Evolutionary conservation across 2,329 filamentous ascomycete genomes (phyloP).

Genomic region (Didymella lethalis): DNA sequence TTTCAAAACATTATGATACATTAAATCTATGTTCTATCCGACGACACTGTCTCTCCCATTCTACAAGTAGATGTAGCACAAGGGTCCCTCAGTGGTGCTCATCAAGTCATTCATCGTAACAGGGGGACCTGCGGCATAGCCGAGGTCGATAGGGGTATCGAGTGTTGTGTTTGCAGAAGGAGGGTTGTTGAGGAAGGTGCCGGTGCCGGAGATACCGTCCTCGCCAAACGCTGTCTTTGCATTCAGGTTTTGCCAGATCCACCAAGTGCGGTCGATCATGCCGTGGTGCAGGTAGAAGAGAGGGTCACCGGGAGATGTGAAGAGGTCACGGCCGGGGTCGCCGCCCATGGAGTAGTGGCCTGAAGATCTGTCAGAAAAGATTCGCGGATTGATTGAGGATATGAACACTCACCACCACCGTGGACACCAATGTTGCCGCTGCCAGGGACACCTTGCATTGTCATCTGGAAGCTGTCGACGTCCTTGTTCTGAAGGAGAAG

Average conservation of each 20-base stretch:
- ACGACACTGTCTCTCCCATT: not conserved
- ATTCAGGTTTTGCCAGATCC: conserved; percentile 52
- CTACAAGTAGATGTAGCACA: conserved; percentile 48
- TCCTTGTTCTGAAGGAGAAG: conserved; percentile 35
- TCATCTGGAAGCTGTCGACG: conserved; percentile 41
- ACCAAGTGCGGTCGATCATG: conserved; percentile 56
- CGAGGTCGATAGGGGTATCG: conserved; percentile 53
- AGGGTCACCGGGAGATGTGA: conserved; percentile 40
- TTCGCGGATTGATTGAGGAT: conserved; percentile 3
- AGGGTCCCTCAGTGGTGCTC: conserved; percentile 43
- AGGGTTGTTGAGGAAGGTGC: conserved; percentile 55
- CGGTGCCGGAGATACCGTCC: conserved; percentile 53
- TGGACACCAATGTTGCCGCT: conserved; percentile 41
- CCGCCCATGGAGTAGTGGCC: conserved; percentile 59
- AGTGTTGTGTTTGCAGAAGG: conserved; percentile 57
- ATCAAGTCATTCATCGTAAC: conserved; percentile 40
- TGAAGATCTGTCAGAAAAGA: conserved; percentile 50
- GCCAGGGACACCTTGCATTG: conserved; percentile 42
- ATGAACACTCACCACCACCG: conserved; percentile 32
- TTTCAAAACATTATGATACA: not conserved
- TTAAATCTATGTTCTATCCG: not conserved
- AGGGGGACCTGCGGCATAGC: conserved; percentile 40
- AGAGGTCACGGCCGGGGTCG: conserved; percentile 49
- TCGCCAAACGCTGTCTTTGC: conserved; percentile 41
- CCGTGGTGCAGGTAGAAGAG: conserved; percentile 60